These are phyloP conservation scores for Senecio squalidus DNA, from an alignment of 140 eudicot genomes.

Conservation along the genomic window DNA sequence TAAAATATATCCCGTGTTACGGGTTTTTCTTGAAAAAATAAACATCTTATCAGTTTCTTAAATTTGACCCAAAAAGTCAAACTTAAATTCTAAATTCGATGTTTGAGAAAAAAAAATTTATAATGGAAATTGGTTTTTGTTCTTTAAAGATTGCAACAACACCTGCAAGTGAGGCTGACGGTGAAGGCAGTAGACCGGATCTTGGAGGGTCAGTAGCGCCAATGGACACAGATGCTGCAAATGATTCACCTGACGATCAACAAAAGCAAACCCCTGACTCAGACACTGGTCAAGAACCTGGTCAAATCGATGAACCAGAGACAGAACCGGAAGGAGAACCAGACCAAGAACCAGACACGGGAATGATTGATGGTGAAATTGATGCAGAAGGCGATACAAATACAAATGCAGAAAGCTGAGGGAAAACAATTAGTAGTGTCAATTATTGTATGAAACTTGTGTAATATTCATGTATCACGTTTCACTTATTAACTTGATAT, in stretches of 20 bases:
- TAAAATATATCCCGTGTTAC: too few relatives aligned
- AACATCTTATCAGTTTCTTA: background rate
- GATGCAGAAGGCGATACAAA: conserved; percentile 58
- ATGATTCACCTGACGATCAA: conserved; percentile 51
- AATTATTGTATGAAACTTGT: conserved; percentile 9
- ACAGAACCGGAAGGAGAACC: conserved; percentile 45
- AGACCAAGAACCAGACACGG: conserved; percentile 49
- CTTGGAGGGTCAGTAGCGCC: conserved; percentile 49
- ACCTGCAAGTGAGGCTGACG: conserved; percentile 71
- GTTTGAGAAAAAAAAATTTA: background rate
- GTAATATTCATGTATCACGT: background rate
- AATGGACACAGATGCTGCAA: conserved; percentile 56
- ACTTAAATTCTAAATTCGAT: background rate
- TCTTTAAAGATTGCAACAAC: conserved; percentile 49
- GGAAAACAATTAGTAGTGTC: background rate
- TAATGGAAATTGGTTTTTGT: background rate
- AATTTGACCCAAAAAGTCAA: background rate
- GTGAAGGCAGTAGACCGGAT: conserved; percentile 53
- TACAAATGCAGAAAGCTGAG: conserved; percentile 21
- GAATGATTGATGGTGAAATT: conserved; percentile 65
- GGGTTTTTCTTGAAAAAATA: background rate
- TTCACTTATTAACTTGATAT: background rate
- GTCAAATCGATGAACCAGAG: conserved; percentile 61
- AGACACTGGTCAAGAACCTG: conserved; percentile 65
- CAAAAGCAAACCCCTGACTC: conserved; percentile 70